Base-by-base conservation (phyloP, 306 rosid genomes). In the Trifolium fragiferum region DNA sequence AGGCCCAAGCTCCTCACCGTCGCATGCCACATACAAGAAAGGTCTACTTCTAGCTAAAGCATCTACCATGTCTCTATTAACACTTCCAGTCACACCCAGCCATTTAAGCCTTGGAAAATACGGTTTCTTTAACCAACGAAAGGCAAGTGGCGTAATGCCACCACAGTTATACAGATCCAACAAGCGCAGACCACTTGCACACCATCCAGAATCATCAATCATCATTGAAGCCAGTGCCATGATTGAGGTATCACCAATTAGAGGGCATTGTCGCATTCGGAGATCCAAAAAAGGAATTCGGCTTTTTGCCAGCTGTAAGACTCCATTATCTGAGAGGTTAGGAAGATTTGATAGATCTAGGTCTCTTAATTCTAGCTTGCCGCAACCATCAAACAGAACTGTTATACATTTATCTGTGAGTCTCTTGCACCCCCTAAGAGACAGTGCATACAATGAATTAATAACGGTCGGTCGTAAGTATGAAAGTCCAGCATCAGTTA, bases 211-310 rank as follows among this genome's bases (percentile, higher is more conserved):
- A 68, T 89, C 93, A n/a, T 82, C 89, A 20, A 84, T 86, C 77
- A 82, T 86, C 98, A 94, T 92, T 0, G 98, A 94, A 74, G 98
- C 97, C 57, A 94, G 80, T 51, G 96, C 98, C 87, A 94, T 90
- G 59, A 94, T 81, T 0, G 97, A 85, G 60, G 89, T 84, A 78
- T 94, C 93, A 6, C 96, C 97, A 10, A 94, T 80, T 66, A 80
- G 90, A 9, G 94, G 96, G 87, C 96, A 91, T 44, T 86, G 96
- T 54, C 93, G 90, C 91, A 94, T 68, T 21, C 98, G 86, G 70
- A 91, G 89, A 72, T 89, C 96, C 30, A 76, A 66, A 14, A 91
- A 49, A 10, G 90, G 90, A 81, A 94, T 77, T 71, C 86, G 85
- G 75, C 84, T 81, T 73, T 78, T 90, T 65, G 93, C 97, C 61